Evolutionary conservation across 2,329 filamentous ascomycete species (phyloP).

Genomic region (Curvularia sp.): DNA sequence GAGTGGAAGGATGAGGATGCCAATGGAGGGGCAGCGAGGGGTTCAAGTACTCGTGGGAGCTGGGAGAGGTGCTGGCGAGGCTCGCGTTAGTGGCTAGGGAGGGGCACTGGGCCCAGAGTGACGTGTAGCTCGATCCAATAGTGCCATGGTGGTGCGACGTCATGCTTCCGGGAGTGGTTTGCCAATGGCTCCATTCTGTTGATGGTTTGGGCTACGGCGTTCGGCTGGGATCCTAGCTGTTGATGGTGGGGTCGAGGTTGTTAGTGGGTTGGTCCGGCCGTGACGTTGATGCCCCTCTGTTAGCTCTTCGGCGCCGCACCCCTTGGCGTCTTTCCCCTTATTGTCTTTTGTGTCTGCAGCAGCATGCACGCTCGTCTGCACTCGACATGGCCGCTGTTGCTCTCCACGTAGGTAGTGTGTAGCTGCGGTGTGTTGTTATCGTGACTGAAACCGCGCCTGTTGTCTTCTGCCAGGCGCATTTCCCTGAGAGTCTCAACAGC

Average conservation of each 20-base stretch:
- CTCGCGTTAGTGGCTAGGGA: conserved; percentile 38
- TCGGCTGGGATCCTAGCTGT: conserved; percentile 27
- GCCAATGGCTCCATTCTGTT: conserved; percentile 29
- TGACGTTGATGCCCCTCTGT: conserved; percentile 21
- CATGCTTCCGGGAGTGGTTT: conserved; percentile 26
- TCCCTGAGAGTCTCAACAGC: not conserved
- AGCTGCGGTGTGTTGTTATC: not conserved
- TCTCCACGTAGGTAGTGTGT: not conserved
- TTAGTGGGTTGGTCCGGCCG: conserved; percentile 24
- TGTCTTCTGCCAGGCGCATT: not conserved
- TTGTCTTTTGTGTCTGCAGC: not conserved
- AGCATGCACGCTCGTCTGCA: conserved; percentile 3
- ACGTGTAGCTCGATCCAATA: conserved; percentile 33
- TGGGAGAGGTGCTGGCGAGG: conserved; percentile 28
- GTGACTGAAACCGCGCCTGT: not conserved
- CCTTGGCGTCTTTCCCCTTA: conserved; percentile 1
- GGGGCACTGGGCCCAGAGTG: conserved; percentile 37
- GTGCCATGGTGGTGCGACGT: conserved; percentile 24
- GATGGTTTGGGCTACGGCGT: conserved; percentile 30
- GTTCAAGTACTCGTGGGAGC: conserved; percentile 43
- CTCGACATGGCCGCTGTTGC: not conserved
- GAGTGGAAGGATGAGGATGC: conserved; percentile 15
- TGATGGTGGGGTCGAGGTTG: conserved; percentile 22
- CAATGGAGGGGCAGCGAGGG: conserved; percentile 33
- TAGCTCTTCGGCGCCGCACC: conserved; percentile 6